phyloP scores from a whole-genome alignment of 2,329 filamentous ascomycete genomes.

The Sclerotiophoma versabilis region DNA sequence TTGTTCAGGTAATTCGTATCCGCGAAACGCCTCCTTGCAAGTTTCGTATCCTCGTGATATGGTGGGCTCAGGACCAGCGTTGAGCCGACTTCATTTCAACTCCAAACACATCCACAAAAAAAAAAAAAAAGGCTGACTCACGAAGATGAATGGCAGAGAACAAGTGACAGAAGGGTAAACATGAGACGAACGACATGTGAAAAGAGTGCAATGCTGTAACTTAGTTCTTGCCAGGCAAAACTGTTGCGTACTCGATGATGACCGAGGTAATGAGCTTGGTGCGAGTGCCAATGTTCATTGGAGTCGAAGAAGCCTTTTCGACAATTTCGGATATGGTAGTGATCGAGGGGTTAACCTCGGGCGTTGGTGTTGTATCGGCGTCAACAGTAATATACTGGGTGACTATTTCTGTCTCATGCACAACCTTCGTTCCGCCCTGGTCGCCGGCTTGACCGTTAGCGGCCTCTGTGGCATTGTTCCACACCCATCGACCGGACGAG shows the following conservation, averaged over 20 bases:
- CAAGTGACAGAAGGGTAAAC: not conserved
- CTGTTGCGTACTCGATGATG: constrained; percentile 26
- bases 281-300: constrained; percentile 9
- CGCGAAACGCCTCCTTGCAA: not conserved
- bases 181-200: not conserved
- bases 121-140: not conserved
- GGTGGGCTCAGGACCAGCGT: constrained; percentile 5
- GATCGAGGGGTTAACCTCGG: constrained; percentile 54
- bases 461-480: constrained; percentile 24
- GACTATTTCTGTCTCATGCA: constrained; percentile 8
- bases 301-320: constrained; percentile 5
- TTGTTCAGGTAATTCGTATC: not conserved
- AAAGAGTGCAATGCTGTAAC: not conserved
- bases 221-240: constrained; percentile 12
- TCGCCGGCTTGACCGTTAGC: not conserved
- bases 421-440: not conserved
- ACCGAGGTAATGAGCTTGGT: constrained; percentile 26
- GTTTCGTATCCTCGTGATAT: not conserved
- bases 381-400: constrained; percentile 18
- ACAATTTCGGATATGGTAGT: constrained; percentile 56
- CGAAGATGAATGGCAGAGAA: not conserved
- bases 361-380: not conserved
- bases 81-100: not conserved
- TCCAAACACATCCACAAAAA: not conserved
- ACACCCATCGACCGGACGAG: constrained; percentile 19